Base-by-base conservation (phyloP, 176 grass and related monocot species). In the Triticum urartu region DNA sequence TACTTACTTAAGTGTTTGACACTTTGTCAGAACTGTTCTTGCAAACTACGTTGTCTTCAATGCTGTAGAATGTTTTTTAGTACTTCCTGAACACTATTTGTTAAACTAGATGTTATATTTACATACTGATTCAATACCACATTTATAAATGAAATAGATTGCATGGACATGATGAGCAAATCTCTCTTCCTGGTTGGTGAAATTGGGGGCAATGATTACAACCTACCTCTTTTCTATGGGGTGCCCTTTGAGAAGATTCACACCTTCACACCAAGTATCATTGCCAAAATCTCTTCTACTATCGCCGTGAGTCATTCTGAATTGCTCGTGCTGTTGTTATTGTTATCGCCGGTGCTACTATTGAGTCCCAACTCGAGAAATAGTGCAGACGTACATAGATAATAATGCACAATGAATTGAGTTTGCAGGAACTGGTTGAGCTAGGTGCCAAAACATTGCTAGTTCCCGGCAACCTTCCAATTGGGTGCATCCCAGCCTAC, bases 181-280 rank as follows among this genome's bases (percentile, higher is more conserved):
- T 83, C 94, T 36, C 92, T 96, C 25, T 94, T 98, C 86, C 72
- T 92, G 43, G 79, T 96, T 34, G 97, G 97, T 76, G 97, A 98
- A 86, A 98, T 98, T 59, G 94, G 94, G 26, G 97, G 97, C 5
- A 98, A 98, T 67, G 97, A 98, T 83, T 98, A 98, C 87, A 98
- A 98, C 79, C 3, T 90, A 68, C 87, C 94, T 59, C 80, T 94
- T 74, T 76, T 87, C 15, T 47, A 18, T 5, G 72, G 88, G 3
- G 77, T n/a, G 25, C 54, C 81, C 1, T 24, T 95, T 34, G 88
- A 93, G 12, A 87, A 94, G 87, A 92, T 98, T 56, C 86, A 72
- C 36, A 78, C 87, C 68, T 94, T 92, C 74, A 91, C 93, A 7
- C 97, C 97, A 0, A 85, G 75, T 32, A 92, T 98, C 14, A 34